Conservation (phyloP, 306 rosid genomes). For the Vachellia collinsii region DNA sequence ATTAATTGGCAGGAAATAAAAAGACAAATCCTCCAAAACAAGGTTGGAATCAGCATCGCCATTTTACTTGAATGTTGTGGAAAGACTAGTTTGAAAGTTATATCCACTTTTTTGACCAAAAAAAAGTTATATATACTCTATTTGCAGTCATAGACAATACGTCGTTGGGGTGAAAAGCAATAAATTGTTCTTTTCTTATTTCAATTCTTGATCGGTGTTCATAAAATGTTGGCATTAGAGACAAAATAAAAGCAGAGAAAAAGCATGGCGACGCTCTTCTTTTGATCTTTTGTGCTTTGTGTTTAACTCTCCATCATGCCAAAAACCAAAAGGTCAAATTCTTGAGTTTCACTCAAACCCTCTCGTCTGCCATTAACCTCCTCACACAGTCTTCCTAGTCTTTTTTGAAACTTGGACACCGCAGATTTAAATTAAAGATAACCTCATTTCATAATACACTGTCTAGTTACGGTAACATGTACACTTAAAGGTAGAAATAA, state of each 20-base stretch:
- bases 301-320: too few relatives aligned
- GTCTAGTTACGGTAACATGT: too few relatives aligned
- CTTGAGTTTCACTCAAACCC: not conserved
- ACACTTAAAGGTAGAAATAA: not conserved
- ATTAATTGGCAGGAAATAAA: too few relatives aligned
- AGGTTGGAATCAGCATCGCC: too few relatives aligned
- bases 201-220: not conserved
- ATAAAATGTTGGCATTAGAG: not conserved
- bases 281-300: constrained; percentile 2
- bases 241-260: not conserved
- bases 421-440: not conserved
- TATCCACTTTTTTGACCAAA: too few relatives aligned
- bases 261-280: not conserved
- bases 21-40: too few relatives aligned
- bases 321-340: not conserved
- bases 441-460: not conserved
- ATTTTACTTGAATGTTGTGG: too few relatives aligned
- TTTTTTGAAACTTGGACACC: not conserved
- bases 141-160: not conserved
- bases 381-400: not conserved
- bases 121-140: not conserved
- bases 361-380: not conserved
- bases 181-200: not conserved
- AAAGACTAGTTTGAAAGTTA: too few relatives aligned
- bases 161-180: not conserved